Base-by-base conservation (phyloP, 805 yeast species). In the Yarrowia deformans region DNA sequence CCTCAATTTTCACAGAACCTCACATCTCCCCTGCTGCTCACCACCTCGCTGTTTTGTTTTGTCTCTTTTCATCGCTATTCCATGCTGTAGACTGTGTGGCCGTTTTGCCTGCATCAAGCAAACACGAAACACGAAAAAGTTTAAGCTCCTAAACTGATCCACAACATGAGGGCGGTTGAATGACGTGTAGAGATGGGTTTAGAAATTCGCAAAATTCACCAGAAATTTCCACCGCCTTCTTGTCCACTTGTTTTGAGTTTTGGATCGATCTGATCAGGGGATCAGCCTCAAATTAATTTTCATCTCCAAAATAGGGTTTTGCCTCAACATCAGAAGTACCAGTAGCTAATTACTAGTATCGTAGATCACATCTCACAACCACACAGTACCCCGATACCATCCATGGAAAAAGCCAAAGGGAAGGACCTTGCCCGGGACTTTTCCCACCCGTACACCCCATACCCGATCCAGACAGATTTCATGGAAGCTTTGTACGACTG, bases 391-490 rank as follows among this genome's bases (percentile, higher is more conserved):
- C 48, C 5, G 52, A 48, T 32, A 13, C 37, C 45, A 23, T 23
- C 29, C 29, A 40, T 52, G 43, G 23, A 2, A 54, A 6, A 52
- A 13, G n/a, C 58, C 42, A 37, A 19, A 2, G 29, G 23, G 9
- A 42, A 35, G 64, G 49, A 58, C 10, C 52, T 40, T 29, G 32
- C 40, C 74, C 98, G 46, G 64, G 49, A 58, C 10, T 66, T 40
- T 29, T 40, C 40, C 74, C 98, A 93, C 76, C 98, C 98, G 0
- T 93, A 83, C 75, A 75, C 77, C 56, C 98, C 98, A 0, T 93
- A 93, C 77, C 82, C 81, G 34, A 92, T 93, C 71, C 98, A 93
- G 76, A 52, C 84, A 29, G 84, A 88, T 70, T 84, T 93, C 72
- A 93, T 93, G 98, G 79, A 81, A 39, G 84, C 88, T 23, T 83